phyloP scores from a whole-genome alignment of 2,329 filamentous ascomycete species.

The Trichoderma sp. region DNA sequence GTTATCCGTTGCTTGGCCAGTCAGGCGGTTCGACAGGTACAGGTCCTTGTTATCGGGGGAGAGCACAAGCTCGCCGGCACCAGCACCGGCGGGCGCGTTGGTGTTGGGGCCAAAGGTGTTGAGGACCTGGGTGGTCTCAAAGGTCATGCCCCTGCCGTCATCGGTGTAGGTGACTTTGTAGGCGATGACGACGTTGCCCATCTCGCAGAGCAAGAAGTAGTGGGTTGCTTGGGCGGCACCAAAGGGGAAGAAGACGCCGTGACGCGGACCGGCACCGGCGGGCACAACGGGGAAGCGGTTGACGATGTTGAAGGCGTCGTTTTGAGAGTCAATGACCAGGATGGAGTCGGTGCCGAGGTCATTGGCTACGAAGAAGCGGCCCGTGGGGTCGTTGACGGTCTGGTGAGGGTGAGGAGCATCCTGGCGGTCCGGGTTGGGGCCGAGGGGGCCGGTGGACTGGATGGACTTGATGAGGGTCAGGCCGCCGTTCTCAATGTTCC shows the following conservation, averaged over 20 bases:
- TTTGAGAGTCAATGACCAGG: conserved; percentile 46
- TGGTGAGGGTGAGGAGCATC: conserved; percentile 47
- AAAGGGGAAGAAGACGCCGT: conserved; percentile 50
- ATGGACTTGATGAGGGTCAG: conserved; percentile 44
- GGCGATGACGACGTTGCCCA: conserved; percentile 46
- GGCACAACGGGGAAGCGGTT: conserved; percentile 37
- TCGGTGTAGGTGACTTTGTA: conserved; percentile 44
- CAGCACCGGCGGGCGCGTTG: conserved; percentile 39
- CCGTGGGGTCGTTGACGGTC: conserved; percentile 49
- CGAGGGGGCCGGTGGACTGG: conserved; percentile 36
- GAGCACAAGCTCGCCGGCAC: conserved; percentile 49
- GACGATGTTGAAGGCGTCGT: conserved; percentile 43
- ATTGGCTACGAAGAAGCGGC: conserved; percentile 50
- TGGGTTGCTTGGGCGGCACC: conserved; percentile 40
- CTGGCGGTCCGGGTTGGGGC: conserved; percentile 35
- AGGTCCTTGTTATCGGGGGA: conserved; percentile 45
- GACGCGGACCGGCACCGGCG: conserved; percentile 50
- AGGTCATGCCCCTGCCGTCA: conserved; percentile 32
- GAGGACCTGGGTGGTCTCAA: conserved; percentile 41
- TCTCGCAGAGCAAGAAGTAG: conserved; percentile 51
- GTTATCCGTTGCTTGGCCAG: conserved; percentile 47
- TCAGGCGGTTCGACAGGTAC: conserved; percentile 55
- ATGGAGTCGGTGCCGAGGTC: conserved; percentile 54
- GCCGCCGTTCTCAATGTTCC: conserved; percentile 42
- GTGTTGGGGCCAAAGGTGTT: conserved; percentile 43